Percentiles rank a stretch among this genome's conserved stretches.
Evolutionary conservation across 192 early-diverging fungal genomes (phyloP).

Genomic region (Jimgerdemannia lactiflua): DNA sequence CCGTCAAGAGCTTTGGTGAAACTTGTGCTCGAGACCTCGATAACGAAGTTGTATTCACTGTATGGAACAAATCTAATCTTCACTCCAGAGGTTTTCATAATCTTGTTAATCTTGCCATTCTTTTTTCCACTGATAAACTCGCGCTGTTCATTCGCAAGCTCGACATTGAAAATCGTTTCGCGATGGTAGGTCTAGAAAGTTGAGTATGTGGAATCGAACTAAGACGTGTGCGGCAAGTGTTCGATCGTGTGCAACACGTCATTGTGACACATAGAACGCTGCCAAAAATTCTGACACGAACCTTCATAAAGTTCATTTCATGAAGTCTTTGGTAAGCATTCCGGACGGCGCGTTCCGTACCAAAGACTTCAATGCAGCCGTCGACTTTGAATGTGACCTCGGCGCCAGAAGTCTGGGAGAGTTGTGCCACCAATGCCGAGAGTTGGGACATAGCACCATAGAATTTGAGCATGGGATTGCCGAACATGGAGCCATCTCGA

Average conservation of each 20-base stretch:
- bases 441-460: conserved; percentile 28
- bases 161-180: conserved; percentile 72
- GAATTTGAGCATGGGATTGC: conserved; percentile 22
- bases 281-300: neutral
- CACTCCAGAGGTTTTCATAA: conserved; percentile 70
- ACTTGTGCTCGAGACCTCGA: conserved; percentile 61
- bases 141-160: conserved; percentile 72
- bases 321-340: conserved; percentile 55
- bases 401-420: conserved; percentile 52
- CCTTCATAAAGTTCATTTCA: conserved; percentile 47
- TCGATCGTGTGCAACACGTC: too few relatives aligned
- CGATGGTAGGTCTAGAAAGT: conserved; percentile 30
- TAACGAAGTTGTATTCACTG: conserved; percentile 80
- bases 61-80: conserved; percentile 64
- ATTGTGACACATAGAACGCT: neutral
- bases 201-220: neutral
- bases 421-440: conserved; percentile 40
- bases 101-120: conserved; percentile 86
- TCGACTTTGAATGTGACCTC: conserved; percentile 59
- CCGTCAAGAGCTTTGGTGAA: conserved; percentile 63
- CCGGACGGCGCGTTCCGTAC: conserved; percentile 59
- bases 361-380: conserved; percentile 67
- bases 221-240: neutral
- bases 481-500: conserved; percentile 27
- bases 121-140: conserved; percentile 91